These are phyloP conservation scores for Mortierella sp. DNA, from an alignment of 371 early-diverging fungal species.

Conservation along the genomic window DNA sequence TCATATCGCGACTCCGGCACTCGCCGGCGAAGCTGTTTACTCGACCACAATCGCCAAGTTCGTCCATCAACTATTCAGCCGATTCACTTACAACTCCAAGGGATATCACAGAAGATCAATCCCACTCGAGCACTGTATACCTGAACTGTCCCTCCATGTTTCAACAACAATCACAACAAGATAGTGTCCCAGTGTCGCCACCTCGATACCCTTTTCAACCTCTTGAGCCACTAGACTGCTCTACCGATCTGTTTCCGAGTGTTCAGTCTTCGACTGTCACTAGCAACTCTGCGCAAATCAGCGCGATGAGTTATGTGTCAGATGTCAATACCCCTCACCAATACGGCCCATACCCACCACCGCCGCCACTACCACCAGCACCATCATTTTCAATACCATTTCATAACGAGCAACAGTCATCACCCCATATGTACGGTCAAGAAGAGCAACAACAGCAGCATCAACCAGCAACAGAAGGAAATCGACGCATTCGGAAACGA, in stretches of 20 bases:
- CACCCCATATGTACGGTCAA: too few relatives aligned
- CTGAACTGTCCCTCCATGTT: background rate
- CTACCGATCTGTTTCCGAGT: conserved; percentile 31
- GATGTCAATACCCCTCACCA: background rate
- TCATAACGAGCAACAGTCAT: background rate
- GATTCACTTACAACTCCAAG: background rate
- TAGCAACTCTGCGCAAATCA: background rate
- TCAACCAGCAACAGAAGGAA: background rate
- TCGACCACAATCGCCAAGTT: conserved; percentile 12
- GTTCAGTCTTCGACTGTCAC: conserved; percentile 1
- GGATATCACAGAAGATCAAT: background rate
- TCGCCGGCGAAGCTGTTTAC: conserved; percentile 17
- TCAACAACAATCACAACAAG: background rate
- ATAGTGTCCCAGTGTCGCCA: background rate
- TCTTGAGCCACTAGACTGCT: conserved; percentile 28
- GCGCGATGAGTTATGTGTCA: background rate
- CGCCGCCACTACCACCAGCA: background rate
- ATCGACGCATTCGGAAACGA: background rate
- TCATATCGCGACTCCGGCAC: conserved; percentile 1
- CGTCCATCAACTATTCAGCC: conserved; percentile 8
- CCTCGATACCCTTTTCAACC: conserved; percentile 1
- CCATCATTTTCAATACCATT: conserved; percentile 1
- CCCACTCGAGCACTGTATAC: background rate
- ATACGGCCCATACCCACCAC: background rate
- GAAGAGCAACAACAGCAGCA: background rate